phyloP scores from a whole-genome alignment of 2,329 filamentous ascomycete genomes.

The Hymenoscyphus infarciens region DNA sequence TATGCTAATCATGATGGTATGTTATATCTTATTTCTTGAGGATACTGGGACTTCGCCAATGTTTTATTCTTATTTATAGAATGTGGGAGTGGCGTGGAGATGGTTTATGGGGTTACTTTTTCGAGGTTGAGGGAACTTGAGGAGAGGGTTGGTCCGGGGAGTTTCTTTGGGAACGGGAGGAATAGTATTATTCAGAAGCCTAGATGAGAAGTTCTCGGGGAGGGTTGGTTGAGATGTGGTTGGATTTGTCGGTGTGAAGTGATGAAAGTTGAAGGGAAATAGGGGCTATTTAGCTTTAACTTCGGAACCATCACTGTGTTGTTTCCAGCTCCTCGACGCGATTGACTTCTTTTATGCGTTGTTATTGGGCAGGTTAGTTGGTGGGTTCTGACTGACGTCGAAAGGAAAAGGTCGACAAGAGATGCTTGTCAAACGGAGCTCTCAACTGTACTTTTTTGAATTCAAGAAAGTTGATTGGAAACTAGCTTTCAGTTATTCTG shows the following conservation, averaged over 20 bases:
- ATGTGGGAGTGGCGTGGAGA: slow-evolving; percentile 16
- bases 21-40: background rate
- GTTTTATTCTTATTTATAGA: slow-evolving; percentile 12
- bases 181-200: slow-evolving; percentile 14
- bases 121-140: slow-evolving; percentile 41
- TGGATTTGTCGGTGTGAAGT: too few species aligned
- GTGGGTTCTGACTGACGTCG: too few species aligned
- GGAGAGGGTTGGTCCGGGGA: slow-evolving; percentile 44
- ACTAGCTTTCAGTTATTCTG: too few species aligned
- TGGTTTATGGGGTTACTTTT: slow-evolving; percentile 43
- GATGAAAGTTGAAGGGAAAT: background rate
- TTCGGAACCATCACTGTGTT: background rate
- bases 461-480: background rate
- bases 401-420: too few species aligned
- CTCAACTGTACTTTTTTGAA: too few species aligned
- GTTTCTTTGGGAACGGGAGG: slow-evolving; percentile 40
- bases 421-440: too few species aligned
- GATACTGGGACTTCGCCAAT: slow-evolving; percentile 6
- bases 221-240: too few species aligned
- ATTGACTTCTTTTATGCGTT: too few species aligned
- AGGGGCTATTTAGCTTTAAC: background rate
- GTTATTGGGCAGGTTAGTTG: too few species aligned
- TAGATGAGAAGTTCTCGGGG: background rate
- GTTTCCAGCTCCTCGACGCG: background rate
- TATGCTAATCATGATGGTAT: slow-evolving; percentile 29